Base-by-base conservation (phyloP, 345 rosid species). In the Nephelium lappaceum region DNA sequence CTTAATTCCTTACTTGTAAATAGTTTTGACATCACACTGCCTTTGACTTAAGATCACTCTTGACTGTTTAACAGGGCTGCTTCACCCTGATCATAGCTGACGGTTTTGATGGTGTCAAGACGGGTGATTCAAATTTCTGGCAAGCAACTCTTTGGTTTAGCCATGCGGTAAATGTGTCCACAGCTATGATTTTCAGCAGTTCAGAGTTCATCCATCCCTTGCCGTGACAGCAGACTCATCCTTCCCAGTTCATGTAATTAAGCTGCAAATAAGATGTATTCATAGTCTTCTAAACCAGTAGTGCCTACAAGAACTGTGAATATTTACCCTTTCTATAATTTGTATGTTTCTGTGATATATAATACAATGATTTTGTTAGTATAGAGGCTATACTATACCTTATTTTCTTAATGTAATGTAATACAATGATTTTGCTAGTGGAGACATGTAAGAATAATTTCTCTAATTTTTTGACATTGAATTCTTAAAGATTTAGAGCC, bases 261-360 rank as follows among this genome's bases (percentile, higher is more conserved):
- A 31, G 69, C 63, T 70, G 41, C 24, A 62, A 21, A 68, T 1
- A 69, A 77, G 36, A 51, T 45, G 45, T 9, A 49, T 25, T n/a
- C 18, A 5, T 62, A 74, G 66, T 2, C 31, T 25, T 58, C 5
- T 21, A 58, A 53, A 45, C 74, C n/a, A 23, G n/a, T 67, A 21
- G 12, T 67, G 38, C 3, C 69, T 43, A 31, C 47, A 60, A 70
- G 71, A 64, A 23, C 61, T 64, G 57, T 72, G 72, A 72, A 72
- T 72, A 71, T 65, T 39, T 72, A 72, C 71, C 25, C 77, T 64
- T 64, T 15, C 42, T 53, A 38, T 16, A 21, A 18, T 41, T 9
- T 64, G 36, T 49, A 41, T 27, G 74, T 49, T 63, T 73, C 67
- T 60, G 38, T 64, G 55, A 39, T 18, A 69, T 67, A 12, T 2